Percentiles rank a stretch among this genome's conserved stretches.
phyloP scores from a whole-genome alignment of 129 eudicot species.

The Solidago caesia region DNA sequence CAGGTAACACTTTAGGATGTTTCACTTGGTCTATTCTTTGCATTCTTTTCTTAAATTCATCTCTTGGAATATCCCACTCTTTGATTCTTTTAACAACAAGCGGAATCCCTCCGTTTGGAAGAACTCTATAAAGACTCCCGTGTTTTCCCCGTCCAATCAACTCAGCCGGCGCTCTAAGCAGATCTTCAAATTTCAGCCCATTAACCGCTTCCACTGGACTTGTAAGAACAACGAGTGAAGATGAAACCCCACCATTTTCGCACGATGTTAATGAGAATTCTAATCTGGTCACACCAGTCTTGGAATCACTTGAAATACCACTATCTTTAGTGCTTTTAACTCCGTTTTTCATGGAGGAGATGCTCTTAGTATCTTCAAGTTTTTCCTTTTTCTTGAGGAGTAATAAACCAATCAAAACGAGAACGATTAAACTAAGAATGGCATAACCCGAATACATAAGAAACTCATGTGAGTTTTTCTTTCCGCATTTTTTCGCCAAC shows the following conservation, averaged over 20 bases:
- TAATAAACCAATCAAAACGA: conserved; percentile 38
- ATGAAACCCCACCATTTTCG: conserved; percentile 49
- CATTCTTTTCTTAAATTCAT: conserved; percentile 70
- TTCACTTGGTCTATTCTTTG: conserved; percentile 49
- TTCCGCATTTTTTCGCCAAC: conserved; percentile 43
- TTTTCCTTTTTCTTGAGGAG: conserved; percentile 37
- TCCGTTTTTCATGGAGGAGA: conserved; percentile 16
- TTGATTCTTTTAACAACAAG: conserved; percentile 72
- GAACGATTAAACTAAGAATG: conserved; percentile 41
- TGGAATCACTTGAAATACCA: conserved; percentile 40
- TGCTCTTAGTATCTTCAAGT: conserved; percentile 20
- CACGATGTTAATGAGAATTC: conserved; percentile 65
- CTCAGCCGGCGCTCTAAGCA: conserved; percentile 72
- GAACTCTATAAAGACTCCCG: conserved; percentile 74
- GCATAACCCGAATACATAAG: conserved; percentile 51
- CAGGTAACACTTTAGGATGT: conserved; percentile 57
- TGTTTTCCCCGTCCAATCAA: conserved; percentile 65
- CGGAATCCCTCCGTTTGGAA: conserved; percentile 32
- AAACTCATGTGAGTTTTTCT: conserved; percentile 30
- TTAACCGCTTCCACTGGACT: conserved; percentile 48
- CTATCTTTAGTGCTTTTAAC: conserved; percentile 28
- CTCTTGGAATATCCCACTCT: conserved; percentile 62
- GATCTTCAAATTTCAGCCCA: conserved; percentile 68
- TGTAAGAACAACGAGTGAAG: conserved; percentile 49
- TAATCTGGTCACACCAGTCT: conserved; percentile 38